These are phyloP conservation scores for Aspergillus unguis DNA, from an alignment of 2,329 filamentous ascomycete species.

Conservation along the genomic window DNA sequence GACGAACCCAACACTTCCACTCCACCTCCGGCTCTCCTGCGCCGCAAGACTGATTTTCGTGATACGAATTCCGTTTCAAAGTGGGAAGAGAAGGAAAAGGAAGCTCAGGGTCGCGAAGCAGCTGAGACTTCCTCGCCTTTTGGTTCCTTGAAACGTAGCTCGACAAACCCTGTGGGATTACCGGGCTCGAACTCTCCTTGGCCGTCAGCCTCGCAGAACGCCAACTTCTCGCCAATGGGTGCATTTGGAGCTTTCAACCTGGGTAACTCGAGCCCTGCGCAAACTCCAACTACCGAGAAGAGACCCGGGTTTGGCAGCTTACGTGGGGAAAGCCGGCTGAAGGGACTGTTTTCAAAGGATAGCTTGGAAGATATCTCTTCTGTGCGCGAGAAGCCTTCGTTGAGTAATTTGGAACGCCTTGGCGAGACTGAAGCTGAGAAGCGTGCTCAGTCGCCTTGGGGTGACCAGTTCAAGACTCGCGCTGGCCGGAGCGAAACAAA, in stretches of 20 bases:
- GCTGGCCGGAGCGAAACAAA: conserved; percentile 49
- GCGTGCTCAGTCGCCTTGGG: conserved; percentile 51
- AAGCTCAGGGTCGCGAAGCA: conserved; percentile 42
- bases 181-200: conserved; percentile 54
- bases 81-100: conserved; percentile 52
- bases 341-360: conserved; percentile 78
- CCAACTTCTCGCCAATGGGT: conserved; percentile 70
- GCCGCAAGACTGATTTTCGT: conserved; percentile 61
- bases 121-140: conserved; percentile 47
- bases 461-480: conserved; percentile 46
- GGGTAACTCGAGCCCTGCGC: conserved; percentile 39
- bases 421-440: conserved; percentile 50
- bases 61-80: conserved; percentile 44
- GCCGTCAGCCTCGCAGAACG: conserved; percentile 57
- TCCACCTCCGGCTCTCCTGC: conserved; percentile 58
- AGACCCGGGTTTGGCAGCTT: conserved; percentile 63
- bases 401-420: conserved; percentile 53
- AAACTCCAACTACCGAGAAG: conserved; percentile 63
- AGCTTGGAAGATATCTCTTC: conserved; percentile 61
- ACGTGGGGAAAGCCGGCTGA: conserved; percentile 77
- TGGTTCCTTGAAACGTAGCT: conserved; percentile 55
- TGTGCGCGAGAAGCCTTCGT: conserved; percentile 55
- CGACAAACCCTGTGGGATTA: conserved; percentile 51
- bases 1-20: conserved; percentile 55
- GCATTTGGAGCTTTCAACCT: conserved; percentile 90